Base-by-base conservation (phyloP, 163 green algal species). In the Volvox carteri region DNA sequence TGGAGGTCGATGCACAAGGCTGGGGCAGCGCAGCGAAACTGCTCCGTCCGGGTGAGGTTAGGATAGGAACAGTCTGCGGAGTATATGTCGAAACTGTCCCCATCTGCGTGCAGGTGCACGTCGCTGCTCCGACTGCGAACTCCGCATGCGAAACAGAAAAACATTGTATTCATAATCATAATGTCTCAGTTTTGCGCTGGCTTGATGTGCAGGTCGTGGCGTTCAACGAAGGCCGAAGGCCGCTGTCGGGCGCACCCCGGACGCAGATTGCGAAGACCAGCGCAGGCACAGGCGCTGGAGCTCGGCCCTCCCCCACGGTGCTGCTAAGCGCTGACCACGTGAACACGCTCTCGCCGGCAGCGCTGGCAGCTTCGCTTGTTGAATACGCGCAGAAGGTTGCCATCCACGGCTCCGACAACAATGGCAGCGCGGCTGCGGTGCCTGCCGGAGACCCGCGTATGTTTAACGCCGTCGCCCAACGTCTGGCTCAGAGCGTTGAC, bases 121-220 rank as follows among this genome's bases (percentile, higher is more conserved):
- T n/a, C n/a, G n/a, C n/a, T n/a, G n/a, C n/a, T n/a, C n/a, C n/a
- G n/a, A n/a, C n/a, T n/a, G n/a, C n/a, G n/a, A n/a, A n/a, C n/a
- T n/a, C n/a, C n/a, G n/a, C n/a, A n/a, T n/a, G n/a, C n/a, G n/a
- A n/a, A n/a, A n/a, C n/a, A n/a, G n/a, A n/a, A n/a, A n/a, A n/a
- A n/a, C n/a, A n/a, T n/a, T n/a, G n/a, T n/a, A n/a, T n/a, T n/a
- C n/a, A n/a, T n/a, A n/a, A n/a, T n/a, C n/a, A n/a, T n/a, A n/a
- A n/a, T n/a, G n/a, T n/a, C n/a, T n/a, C n/a, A n/a, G n/a, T n/a
- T n/a, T n/a, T n/a, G n/a, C n/a, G n/a, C n/a, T n/a, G n/a, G n/a
- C 25, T 65, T 19, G 54, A 65, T 65, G 60, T 23, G 73, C 58
- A 86, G 78, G 58, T 65, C 6, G 25, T 77, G 8, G 78, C 78